phyloP scores from a whole-genome alignment of 2,329 filamentous ascomycete genomes.

The Monosporascus sp. region DNA sequence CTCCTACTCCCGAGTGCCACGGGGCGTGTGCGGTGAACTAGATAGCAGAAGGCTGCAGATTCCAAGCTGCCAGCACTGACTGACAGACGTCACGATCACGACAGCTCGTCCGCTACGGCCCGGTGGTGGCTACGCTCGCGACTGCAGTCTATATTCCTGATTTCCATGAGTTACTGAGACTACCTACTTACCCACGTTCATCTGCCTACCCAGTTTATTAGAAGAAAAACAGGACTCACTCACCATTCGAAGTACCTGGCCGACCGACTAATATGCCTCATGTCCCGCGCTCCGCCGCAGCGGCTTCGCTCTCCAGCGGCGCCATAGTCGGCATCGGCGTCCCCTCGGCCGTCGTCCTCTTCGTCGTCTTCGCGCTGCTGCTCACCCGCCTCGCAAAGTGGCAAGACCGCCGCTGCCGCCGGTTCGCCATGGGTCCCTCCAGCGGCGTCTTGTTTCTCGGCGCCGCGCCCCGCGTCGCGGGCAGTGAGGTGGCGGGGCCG shows the following conservation, averaged over 20 bases:
- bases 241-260: not conserved
- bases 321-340: slow-evolving; percentile 40
- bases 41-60: no score
- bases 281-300: not conserved
- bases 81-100: no score
- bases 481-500: slow-evolving; percentile 3
- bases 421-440: not conserved
- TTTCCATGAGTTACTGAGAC: no score
- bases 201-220: no score
- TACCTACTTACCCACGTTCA: no score
- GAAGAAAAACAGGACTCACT: no score
- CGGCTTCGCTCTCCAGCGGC: slow-evolving; percentile 22
- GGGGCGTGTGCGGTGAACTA: no score
- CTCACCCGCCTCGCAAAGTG: slow-evolving; percentile 34
- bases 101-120: no score
- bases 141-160: no score
- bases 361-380: slow-evolving; percentile 36
- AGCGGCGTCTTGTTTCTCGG: not conserved
- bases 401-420: slow-evolving; percentile 17
- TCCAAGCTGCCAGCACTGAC: no score
- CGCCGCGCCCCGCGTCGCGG: not conserved
- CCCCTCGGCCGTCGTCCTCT: slow-evolving; percentile 41
- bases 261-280: slow-evolving; percentile 1
- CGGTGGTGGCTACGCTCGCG: no score
- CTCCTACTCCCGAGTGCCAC: no score